Base-by-base conservation (phyloP, 2,329 filamentous ascomycete species). In the Xylariaceae sp. region DNA sequence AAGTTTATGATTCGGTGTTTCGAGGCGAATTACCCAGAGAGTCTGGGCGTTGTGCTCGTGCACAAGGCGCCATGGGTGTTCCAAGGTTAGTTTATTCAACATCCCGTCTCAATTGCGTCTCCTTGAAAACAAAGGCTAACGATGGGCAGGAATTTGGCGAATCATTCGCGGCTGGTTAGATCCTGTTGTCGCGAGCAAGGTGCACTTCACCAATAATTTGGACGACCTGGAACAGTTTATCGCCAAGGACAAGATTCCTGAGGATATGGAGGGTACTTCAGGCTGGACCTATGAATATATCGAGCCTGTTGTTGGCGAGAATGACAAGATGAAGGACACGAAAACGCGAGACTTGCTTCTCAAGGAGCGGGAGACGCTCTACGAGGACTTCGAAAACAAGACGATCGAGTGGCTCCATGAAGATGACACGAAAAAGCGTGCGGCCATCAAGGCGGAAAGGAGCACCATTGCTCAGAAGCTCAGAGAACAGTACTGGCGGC, bases 1-100 rank as follows among this genome's bases (percentile, higher is more conserved):
- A 99, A 96, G 71, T 99, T 97, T 77, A 97, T 99, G 88, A 97
- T 99, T 75, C 96, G 96, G 75, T 96, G 92, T 74, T 99, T 99
- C 71, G 94, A 99, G 77, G 94, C 94, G 61, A 97, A 99, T 73
- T 99, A 97, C 68, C 94, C 94, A 0, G 94, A 99, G 74, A 93
- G 86, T 52, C 81, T 99, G 1, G 94, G 93, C 34, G 83, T 88
- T 1, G 90, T 97, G 2, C 82, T 97, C 51, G 90, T 99, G 44
- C 94, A 99, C 79, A 96, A 96, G 74, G 87, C 94, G 0, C 94
- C 94, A 2, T 99, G 94, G 94, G 79, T 99, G 51, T 99, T 99
- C 77, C 92, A 96, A 79, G 88, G 90, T 88, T 74, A 57, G 79
- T 74, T 74, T 9, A 17, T 11, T 9, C 13, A 15, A 10, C 49